Evolutionary conservation across 2,329 filamentous ascomycete species (phyloP), one percentile per base, ranked within the genome.

Genomic region (Aureobasidium leucospermi): DNA sequence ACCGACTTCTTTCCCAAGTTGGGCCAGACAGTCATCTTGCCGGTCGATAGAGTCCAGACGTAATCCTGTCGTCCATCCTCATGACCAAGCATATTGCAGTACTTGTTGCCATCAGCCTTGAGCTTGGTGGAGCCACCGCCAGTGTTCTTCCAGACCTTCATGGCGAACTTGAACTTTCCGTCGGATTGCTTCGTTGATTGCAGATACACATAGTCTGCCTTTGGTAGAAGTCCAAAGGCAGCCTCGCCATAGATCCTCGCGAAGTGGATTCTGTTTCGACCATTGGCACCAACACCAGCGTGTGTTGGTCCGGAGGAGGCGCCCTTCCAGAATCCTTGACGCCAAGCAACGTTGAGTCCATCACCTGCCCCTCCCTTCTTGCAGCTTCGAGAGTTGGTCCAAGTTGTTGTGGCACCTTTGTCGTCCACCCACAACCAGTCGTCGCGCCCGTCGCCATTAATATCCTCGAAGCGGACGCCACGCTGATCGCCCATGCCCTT

Each of bases 11-110:
- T 47, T 8, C 31, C 46, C 15, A 46, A 31, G 11, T 39, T 34
- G 9, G 13, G 55, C 61, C 61, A 63, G 47, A 56, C 43, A 13
- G 60, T 48, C 38, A 45, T 52, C 32, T 62, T 52, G 31, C 60
- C 51, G 13, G 38, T 15, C 38, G 58, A 60, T 28, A 60, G 52
- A 51, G 58, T 62, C 16, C 28, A 49, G 6, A 63, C 19, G 13
- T 62, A 62, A 43, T 63, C 62, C 19, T 63, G 60, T 9, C 48
- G 56, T 13, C 62, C 62, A 15, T 16, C 34, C 6, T 58, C 58
- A 19, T 19, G 19, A 19, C 19, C 19, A 6, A 42, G 52, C 62
- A 63, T 63, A 28, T 63, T 60, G 47, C 62, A 63, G n/a, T 63
- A 63, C 11, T 31, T 42, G 15, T 36, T 42, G 6, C 62, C 62